Base-by-base conservation (phyloP, 2,329 filamentous ascomycete genomes). In the Diaporthe batatas region DNA sequence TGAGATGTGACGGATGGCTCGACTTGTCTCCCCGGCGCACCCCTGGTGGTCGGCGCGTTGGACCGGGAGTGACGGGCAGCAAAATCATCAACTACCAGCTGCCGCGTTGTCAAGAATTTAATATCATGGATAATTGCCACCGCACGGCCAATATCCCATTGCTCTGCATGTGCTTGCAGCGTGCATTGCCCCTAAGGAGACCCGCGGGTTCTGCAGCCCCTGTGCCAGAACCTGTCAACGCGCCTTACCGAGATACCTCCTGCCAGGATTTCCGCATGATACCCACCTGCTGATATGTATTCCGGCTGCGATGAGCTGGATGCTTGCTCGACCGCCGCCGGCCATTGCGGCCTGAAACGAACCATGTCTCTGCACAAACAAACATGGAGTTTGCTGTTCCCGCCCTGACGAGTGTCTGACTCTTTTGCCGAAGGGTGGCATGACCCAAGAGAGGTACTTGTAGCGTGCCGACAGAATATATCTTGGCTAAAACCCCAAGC, bases 1-100 rank as follows among this genome's bases (percentile, higher is more conserved):
- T 62, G 44, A 70, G 54, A 70, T 70, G 54, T 70, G 55, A 62
- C 58, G 44, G 55, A 14, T 39, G 18, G 55, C 44, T 44, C n/a
- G 44, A 53, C 44, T 29, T 12, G 39, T 8, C 62, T 36, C 2
- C 44, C 21, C 44, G 34, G 10, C 23, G 7, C 32, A 44, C 39
- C 12, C 7, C 39, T 57, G 53, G 36, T 55, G 67, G 39, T 32
- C 25, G 54, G 44, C 68, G 32, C 14, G 16, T 29, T 42, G 68
- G n/a, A 44, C 42, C 44, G 23, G n/a, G 29, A 36, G 44, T 58
- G 32, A 36, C 23, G 6, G 62, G 4, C n/a, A 34, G 18, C 68
- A 59, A 25, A 42, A 42, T 14, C 55, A 62, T 16, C 14, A n/a
- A 7, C 21, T 7, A 47, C 25, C 55, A 39, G 29, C 16, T 39